Base-by-base conservation (phyloP, 2,329 filamentous ascomycete species). In the Fusarium marasasianum region DNA sequence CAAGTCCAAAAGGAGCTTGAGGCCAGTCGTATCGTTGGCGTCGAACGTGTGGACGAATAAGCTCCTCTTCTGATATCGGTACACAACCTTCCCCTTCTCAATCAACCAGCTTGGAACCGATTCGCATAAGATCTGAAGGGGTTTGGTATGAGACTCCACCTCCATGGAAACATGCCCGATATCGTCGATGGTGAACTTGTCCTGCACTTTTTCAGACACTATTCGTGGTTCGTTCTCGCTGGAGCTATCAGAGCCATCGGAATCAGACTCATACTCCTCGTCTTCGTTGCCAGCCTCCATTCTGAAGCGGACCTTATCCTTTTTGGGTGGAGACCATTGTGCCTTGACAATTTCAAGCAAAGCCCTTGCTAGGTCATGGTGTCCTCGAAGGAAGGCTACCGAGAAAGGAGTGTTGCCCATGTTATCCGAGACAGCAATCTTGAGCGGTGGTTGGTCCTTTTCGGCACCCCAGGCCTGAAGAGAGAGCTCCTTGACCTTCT, bases 141-240 rank as follows among this genome's bases (percentile, higher is more conserved):
- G 91, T 41, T 86, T 86, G 14, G 87, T 82, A 22, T 85, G 82
- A 64, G 92, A 93, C 78, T 93, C 91, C 66, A 94, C 92, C 63
- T 92, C 87, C 78, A 88, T 91, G 1, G 89, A 89, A 8, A 93
- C 85, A 72, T 93, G 88, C 1, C 92, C 92, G 65, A 96, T 87
- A 74, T 94, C 90, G 22, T 96, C 92, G 59, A 96, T 88, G 0
- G 94, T 96, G 79, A 93, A 94, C 41, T 88, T 85, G 18, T 92
- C 89, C 73, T 92, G 88, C 35, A 94, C 83, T 45, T 91, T 84
- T 67, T 91, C 87, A 22, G 83, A 83, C 54, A 85, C 83, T 45
- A 90, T 85, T 12, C 83, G 82, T 24, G 85, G 85, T 48, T 84
- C 82, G 9, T 81, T 80, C 4, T 81, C 82, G 3, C 83, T 58